These are phyloP conservation scores for Alternaria brassicicola DNA, from an alignment of 2,329 filamentous ascomycete species.

Conservation along the genomic window DNA sequence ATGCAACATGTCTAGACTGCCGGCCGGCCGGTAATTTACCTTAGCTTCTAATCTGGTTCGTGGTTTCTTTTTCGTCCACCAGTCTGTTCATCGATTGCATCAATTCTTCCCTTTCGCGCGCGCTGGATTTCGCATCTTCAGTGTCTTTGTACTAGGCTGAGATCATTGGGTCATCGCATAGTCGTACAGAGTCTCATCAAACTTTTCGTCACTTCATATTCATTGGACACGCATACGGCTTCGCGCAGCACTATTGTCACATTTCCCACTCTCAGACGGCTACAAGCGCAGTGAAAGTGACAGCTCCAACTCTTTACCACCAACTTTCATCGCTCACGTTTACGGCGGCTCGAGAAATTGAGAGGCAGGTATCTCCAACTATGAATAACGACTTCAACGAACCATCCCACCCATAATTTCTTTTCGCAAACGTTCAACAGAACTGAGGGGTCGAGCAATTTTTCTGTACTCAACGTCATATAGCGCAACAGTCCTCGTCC, in stretches of 20 bases:
- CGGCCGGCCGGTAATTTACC: not conserved
- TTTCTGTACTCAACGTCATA: not conserved
- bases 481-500: not conserved
- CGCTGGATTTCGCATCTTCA: not conserved
- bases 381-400: not conserved
- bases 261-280: constrained; percentile 9
- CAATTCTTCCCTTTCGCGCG: not conserved
- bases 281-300: constrained; percentile 10
- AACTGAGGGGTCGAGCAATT: not conserved
- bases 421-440: not conserved
- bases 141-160: not conserved
- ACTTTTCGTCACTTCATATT: constrained; percentile 1
- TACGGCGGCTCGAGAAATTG: not conserved
- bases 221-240: constrained; percentile 10
- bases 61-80: not conserved
- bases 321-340: not conserved
- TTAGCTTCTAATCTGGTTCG: not conserved
- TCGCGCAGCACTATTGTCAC: constrained; percentile 8
- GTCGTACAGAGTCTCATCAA: constrained; percentile 11
- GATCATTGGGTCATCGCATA: not conserved
- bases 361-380: not conserved
- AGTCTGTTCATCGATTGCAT: not conserved
- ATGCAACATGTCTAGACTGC: not conserved
- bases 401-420: not conserved
- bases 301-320: not conserved